phyloP scores from a whole-genome alignment of 2,329 filamentous ascomycete genomes.

The Colletotrichum tanaceti region DNA sequence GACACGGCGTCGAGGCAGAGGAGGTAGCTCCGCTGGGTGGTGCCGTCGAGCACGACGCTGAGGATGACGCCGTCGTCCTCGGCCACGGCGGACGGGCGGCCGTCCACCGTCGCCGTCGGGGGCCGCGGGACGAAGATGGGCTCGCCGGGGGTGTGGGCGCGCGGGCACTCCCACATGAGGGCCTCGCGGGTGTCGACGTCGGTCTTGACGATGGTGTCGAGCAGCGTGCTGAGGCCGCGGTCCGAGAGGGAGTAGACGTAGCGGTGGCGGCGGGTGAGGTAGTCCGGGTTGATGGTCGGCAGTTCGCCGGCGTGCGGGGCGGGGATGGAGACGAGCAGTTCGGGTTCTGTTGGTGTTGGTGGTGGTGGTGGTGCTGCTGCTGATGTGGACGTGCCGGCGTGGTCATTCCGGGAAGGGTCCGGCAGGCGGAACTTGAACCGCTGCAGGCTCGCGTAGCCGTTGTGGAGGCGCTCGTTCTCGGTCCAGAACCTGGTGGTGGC shows the following conservation, averaged over 20 bases:
- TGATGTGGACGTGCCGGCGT: background rate
- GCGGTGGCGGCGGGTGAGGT: conserved; percentile 63
- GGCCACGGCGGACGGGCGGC: conserved; percentile 45
- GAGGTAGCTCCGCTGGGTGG: conserved; percentile 70
- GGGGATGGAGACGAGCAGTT: conserved; percentile 51
- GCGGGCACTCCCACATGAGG: conserved; percentile 66
- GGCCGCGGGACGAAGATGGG: conserved; percentile 70
- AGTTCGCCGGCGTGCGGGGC: conserved; percentile 70
- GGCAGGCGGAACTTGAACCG: conserved; percentile 59
- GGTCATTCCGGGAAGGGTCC: background rate
- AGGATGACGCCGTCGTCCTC: conserved; percentile 75
- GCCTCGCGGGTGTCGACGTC: conserved; percentile 66
- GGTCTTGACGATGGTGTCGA: conserved; percentile 74
- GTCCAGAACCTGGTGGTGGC: conserved; percentile 57
- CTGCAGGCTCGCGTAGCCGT: conserved; percentile 53
- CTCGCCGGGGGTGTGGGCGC: conserved; percentile 75
- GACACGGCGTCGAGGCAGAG: conserved; percentile 72
- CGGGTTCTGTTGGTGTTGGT: conserved; percentile 26
- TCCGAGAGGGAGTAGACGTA: conserved; percentile 70
- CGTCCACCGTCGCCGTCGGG: background rate
- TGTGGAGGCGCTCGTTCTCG: conserved; percentile 53
- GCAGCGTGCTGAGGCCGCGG: conserved; percentile 68
- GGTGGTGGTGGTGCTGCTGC: conserved; percentile 40
- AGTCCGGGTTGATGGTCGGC: conserved; percentile 72
- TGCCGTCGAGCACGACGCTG: conserved; percentile 72